Percentiles rank a stretch among this genome's conserved stretches.
Conservation (phyloP, 2,329 filamentous ascomycete species). For the Penicillium thymicola region DNA sequence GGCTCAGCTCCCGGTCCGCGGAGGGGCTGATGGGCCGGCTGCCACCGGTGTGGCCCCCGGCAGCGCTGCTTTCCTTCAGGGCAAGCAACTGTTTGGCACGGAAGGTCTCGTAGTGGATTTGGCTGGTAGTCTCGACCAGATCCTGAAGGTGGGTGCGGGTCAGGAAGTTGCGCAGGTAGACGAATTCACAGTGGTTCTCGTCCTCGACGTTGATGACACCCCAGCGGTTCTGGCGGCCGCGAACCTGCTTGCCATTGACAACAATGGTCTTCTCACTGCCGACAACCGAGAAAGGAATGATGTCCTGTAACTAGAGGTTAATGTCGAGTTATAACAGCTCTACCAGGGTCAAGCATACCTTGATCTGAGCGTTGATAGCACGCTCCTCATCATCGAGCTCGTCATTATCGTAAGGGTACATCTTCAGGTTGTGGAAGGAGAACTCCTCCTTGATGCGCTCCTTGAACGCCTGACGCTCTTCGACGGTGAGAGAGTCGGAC, state of each 20-base stretch:
- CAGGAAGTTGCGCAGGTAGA: conserved; percentile 97
- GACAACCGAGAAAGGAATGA: conserved; percentile 96
- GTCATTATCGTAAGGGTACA: conserved; percentile 99
- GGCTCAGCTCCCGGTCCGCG: conserved; percentile 92
- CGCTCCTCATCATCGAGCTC: conserved; percentile 98
- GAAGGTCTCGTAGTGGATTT: conserved; percentile 99
- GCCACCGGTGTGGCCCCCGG: conserved; percentile 62
- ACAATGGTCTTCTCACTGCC: conserved; percentile 98
- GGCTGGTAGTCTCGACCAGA: conserved; percentile 96
- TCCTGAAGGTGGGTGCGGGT: conserved; percentile 98
- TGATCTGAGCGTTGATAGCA: conserved; percentile 89
- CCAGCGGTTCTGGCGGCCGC: conserved; percentile 98
- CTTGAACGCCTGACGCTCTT: conserved; percentile 96
- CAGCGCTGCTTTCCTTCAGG: conserved; percentile 94
- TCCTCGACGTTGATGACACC: conserved; percentile 99
- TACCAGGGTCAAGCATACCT: conserved; percentile 56
- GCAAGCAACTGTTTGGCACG: conserved; percentile 97
- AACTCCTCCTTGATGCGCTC: conserved; percentile 99
- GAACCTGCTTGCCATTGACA: conserved; percentile 94
- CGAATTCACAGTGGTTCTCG: conserved; percentile 99
- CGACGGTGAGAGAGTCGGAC: conserved; percentile 90
- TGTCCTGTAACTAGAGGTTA: conserved; percentile 57
- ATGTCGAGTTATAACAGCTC: conserved; percentile 34
- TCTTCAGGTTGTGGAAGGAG: conserved; percentile 98
- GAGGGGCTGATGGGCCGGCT: conserved; percentile 94